Base-by-base conservation (phyloP, 2,329 filamentous ascomycete species). In the Colletotrichum lini region DNA sequence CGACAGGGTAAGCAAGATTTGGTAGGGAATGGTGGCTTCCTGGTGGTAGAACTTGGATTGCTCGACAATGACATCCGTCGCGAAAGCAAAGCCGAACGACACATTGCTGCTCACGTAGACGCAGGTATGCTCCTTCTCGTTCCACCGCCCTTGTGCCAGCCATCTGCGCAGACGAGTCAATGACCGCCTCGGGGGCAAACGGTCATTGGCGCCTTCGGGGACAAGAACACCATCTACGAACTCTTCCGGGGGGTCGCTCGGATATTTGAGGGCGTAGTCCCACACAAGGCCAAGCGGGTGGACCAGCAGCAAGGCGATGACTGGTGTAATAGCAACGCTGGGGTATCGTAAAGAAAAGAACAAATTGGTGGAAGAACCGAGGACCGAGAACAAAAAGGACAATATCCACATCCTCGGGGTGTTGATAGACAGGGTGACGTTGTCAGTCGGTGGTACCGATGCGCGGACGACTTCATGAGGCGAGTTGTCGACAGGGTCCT, bases 341-440 rank as follows among this genome's bases (percentile, higher is more conserved):
- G 94, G 94, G 86, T 96, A 97, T 88, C 94, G 89, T 79, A 97
- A 85, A 45, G 94, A 95, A 84, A 97, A 97, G 84, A 97, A 96
- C 50, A 97, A 84, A 80, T 96, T 96, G 45, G 93, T 94, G 2
- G 93, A 93, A 57, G 94, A 96, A 72, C 94, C 94, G 49, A 95
- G 88, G 47, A 96, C 86, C 10, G 94, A 92, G 80, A 96, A 96
- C 12, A 96, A 78, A 45, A 94, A 87, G n/a, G 93, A 94, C 21
- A 96, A 81, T 42, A 86, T 86, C 94, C 94, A 96, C 94, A 96
- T 96, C 65, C 94, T 93, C 47, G 94, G 94, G 6, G 94, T 96
- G 80, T 94, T 94, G 78, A 96, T 95, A 10, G 93, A 96, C n/a
- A 96, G 83, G 3, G 90, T 87, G 18, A 88, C 91, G 78, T 96